Evolutionary conservation across 139 green algal species (phyloP).

Genomic region (Mesotaenium endlicherianum): DNA sequence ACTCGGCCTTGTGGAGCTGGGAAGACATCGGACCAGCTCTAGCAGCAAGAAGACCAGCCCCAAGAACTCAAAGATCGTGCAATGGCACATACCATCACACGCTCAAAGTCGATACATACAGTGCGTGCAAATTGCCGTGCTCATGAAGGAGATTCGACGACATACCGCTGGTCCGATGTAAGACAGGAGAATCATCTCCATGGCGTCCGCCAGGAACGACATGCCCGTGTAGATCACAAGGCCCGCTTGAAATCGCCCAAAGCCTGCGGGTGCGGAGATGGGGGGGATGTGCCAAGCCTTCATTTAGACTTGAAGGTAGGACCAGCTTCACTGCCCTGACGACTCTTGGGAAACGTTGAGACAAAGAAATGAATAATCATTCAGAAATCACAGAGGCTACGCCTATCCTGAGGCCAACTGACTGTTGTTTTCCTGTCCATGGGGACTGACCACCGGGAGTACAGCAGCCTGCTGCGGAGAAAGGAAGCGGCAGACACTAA

Average conservation of each 20-base stretch:
- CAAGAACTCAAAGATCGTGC: no score
- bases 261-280: slow-evolving; percentile 40
- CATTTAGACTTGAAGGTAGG: neutral
- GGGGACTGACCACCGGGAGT: no score
- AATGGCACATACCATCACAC: no score
- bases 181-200: slow-evolving; percentile 84
- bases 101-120: no score
- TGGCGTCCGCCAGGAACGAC: slow-evolving; percentile 76
- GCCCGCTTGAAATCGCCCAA: slow-evolving; percentile 65
- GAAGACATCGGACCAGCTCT: no score
- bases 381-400: neutral
- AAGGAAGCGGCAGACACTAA: no score
- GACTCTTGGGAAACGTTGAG: neutral
- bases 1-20: no score
- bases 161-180: slow-evolving; percentile 71
- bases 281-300: neutral
- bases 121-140: no score
- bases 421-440: no score
- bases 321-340: neutral
- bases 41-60: no score
- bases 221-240: slow-evolving; percentile 70
- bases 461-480: no score
- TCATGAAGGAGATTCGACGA: no score
- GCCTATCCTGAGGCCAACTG: neutral
- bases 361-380: neutral